Evolutionary conservation across 495 filamentous ascomycete species (phyloP), one percentile per base, ranked within the genome.

Genomic region (Podospora tetraspora): DNA sequence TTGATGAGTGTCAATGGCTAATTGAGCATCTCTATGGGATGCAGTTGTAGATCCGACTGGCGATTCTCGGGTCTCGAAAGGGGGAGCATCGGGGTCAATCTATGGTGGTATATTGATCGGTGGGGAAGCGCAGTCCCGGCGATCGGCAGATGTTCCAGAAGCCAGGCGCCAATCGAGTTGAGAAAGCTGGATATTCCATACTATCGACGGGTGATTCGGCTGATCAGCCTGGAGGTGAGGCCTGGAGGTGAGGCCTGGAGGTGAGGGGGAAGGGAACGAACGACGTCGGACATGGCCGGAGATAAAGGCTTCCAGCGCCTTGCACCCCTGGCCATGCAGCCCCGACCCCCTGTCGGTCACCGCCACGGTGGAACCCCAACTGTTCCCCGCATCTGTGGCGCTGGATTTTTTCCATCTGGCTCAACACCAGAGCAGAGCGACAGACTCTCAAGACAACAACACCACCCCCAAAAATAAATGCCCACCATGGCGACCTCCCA

Each of bases 111-210:
- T 66, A 59, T 25, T 59, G 59, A 57, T 69, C 61, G 64, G 57
- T 71, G 60, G 68, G 43, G 62, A 56, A 64, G 32, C 4, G 9
- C 66, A 59, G 63, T 24, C 52, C 66, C 70, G 69, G 69, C 27
- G 69, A 52, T 72, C 76, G 76, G 76, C 75, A 78, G 76, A 78
- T 78, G 57, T 64, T 70, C 61, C n/a, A 68, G 68, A 62, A 67
- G 67, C 13, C 68, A 52, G 64, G 62, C 61, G 43, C 70, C 72
- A 72, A 74, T 72, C 72, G 32, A 22, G 30, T 66, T 16, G 57
- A 29, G 57, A 19, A 37, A 24, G 66, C 68, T 70, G 70, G 70
- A 67, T 69, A 66, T 29, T 72, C 43, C 43, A 62, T 75, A 68
- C 72, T 66, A 27, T 73, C 61, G 64, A 62, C 71, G 75, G 76